phyloP scores from a whole-genome alignment of 805 yeast species.

The Starmerella davenportii region DNA sequence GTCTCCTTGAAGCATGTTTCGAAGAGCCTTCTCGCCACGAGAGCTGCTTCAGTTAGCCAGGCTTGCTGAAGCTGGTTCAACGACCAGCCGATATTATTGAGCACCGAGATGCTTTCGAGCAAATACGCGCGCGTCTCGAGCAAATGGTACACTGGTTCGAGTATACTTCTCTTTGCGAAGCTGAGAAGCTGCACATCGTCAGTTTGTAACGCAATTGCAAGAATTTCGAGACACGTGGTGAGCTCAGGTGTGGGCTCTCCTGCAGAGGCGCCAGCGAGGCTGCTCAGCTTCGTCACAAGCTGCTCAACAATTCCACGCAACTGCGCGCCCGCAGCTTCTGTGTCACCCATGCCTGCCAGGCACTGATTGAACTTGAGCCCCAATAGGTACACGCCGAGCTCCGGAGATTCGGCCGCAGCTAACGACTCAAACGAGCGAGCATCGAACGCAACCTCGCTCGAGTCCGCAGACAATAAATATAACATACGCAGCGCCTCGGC shows the following conservation, averaged over 20 bases:
- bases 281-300: constrained; percentile 8
- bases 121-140: constrained; percentile 14
- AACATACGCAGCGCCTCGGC: constrained; percentile 20
- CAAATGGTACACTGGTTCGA: not conserved
- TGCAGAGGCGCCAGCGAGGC: no score
- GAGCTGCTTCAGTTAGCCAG: constrained; percentile 24
- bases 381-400: not conserved
- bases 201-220: constrained; percentile 27
- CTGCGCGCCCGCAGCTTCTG: not conserved
- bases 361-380: not conserved
- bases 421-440: not conserved
- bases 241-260: no score
- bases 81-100: constrained; percentile 38
- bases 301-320: constrained; percentile 5
- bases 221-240: constrained; percentile 52
- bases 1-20: constrained; percentile 11
- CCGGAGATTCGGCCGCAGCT: not conserved
- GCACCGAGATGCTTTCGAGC: constrained; percentile 42
- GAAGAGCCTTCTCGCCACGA: constrained; percentile 16
- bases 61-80: constrained; percentile 14
- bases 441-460: not conserved
- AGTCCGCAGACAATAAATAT: constrained; percentile 7
- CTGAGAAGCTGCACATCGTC: constrained; percentile 9
- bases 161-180: constrained; percentile 6
- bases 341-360: not conserved